Evolutionary conservation across 192 early-diverging fungal species (phyloP).

Genomic region (Borealophlyctis nickersoniae): DNA sequence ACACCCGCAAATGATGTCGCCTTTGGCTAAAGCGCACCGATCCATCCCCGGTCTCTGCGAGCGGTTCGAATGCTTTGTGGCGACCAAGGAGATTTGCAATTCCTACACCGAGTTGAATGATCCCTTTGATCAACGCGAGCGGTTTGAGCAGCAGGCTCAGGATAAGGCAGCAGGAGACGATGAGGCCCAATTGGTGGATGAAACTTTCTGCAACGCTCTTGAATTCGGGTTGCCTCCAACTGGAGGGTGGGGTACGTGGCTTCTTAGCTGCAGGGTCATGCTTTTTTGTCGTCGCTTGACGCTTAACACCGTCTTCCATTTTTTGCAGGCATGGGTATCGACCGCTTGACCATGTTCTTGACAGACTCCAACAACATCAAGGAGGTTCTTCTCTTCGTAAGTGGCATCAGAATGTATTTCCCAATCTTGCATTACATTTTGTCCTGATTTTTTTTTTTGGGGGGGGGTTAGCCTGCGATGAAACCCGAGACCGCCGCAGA

Average conservation of each 20-base stretch:
- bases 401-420: conserved; percentile 4
- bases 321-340: conserved; percentile 80
- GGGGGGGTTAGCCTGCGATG: conserved; percentile 45
- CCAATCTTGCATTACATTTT: neutral
- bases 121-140: conserved; percentile 96
- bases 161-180: conserved; percentile 99
- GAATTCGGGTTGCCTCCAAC: conserved; percentile 98
- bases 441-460: neutral
- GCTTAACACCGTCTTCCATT: neutral
- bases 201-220: conserved; percentile 93
- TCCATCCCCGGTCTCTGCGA: conserved; percentile 87
- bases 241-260: conserved; percentile 61
- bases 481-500: conserved; percentile 48
- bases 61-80: conserved; percentile 98
- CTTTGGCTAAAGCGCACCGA: conserved; percentile 95
- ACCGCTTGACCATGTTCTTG: conserved; percentile 97
- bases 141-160: conserved; percentile 94
- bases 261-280: too few relatives aligned
- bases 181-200: conserved; percentile 97
- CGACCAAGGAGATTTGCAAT: conserved; percentile 98
- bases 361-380: conserved; percentile 98
- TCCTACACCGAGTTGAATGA: conserved; percentile 99
- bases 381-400: conserved; percentile 74
- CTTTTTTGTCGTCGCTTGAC: too few relatives aligned
- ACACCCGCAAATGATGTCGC: conserved; percentile 99